A percentile compares a stretch with the other conserved stretches of the same genome.
phyloP scores from a whole-genome alignment of 306 rosid genomes.

The Inga laurina region DNA sequence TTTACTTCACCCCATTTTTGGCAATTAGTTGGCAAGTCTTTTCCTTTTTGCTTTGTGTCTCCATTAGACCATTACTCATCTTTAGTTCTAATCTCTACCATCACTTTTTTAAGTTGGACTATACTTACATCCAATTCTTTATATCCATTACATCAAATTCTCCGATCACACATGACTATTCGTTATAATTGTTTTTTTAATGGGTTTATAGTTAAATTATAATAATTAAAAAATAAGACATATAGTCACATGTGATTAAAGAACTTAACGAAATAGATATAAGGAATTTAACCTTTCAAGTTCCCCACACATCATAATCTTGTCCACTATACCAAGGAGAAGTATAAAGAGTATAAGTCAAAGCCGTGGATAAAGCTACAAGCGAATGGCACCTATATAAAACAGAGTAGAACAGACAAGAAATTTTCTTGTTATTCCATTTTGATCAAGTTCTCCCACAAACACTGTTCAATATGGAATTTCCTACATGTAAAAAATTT shows the following conservation, averaged over 20 bases:
- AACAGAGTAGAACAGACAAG: conserved; percentile 1
- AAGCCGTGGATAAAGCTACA: not conserved
- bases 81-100: not conserved
- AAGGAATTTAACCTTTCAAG: not conserved
- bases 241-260: too few relatives aligned
- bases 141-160: too few relatives aligned
- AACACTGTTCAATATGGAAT: too few relatives aligned
- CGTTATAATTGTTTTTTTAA: too few relatives aligned
- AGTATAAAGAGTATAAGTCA: not conserved
- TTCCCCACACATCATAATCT: not conserved
- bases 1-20: not conserved
- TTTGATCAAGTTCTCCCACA: not conserved
- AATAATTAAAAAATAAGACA: too few relatives aligned
- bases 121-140: too few relatives aligned
- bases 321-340: not conserved
- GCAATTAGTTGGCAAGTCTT: not conserved
- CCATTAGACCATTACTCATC: not conserved
- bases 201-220: too few relatives aligned
- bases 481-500: too few relatives aligned
- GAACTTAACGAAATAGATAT: too few relatives aligned
- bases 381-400: not conserved
- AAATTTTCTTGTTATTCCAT: conserved; percentile 26
- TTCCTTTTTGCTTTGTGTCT: not conserved
- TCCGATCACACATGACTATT: too few relatives aligned
- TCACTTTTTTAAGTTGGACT: not conserved